These are phyloP conservation scores for Polychaeton citri DNA, from an alignment of 2,329 filamentous ascomycete species.

Conservation along the genomic window DNA sequence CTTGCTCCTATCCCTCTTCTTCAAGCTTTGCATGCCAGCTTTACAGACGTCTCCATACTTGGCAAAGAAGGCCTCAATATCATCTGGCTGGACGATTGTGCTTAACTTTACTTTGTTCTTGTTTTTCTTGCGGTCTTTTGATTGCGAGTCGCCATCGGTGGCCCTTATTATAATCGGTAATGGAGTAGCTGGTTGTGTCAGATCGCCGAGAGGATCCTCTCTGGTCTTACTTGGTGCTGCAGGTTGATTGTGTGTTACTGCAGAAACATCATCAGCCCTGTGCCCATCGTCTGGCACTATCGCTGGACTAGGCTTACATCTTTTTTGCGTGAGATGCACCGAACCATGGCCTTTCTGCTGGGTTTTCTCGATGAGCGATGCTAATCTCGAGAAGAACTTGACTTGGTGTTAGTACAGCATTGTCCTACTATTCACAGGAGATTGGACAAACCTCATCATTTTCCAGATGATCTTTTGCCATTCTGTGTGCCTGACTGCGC, in stretches of 20 bases:
- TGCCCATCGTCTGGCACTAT: neutral
- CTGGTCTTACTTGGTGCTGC: conserved; percentile 25
- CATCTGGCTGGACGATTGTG: conserved; percentile 64
- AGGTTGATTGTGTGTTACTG: conserved; percentile 30
- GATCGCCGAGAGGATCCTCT: conserved; percentile 46
- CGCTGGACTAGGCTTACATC: conserved; percentile 37
- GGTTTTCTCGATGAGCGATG: conserved; percentile 52
- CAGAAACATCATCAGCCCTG: neutral
- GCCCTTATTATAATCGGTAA: conserved; percentile 70
- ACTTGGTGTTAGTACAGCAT: neutral
- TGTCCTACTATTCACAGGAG: neutral
- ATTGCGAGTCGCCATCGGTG: conserved; percentile 54
- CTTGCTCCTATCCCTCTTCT: conserved; percentile 86
- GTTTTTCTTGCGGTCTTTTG: conserved; percentile 34
- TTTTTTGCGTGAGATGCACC: conserved; percentile 64
- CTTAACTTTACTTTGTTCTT: conserved; percentile 62
- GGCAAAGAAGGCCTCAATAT: conserved; percentile 67
- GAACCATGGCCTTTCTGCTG: conserved; percentile 60
- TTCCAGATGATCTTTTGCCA: neutral
- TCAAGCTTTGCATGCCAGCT: conserved; percentile 72
- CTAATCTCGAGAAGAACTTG: conserved; percentile 61
- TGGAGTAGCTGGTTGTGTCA: conserved; percentile 40
- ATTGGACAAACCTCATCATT: neutral
- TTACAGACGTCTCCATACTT: conserved; percentile 88
- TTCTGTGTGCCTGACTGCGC: too few species aligned